A percentile compares a stretch with the other conserved stretches of the same genome.
Conservation (phyloP, 495 filamentous ascomycete genomes). For the Trichoderma asperelloides region DNA sequence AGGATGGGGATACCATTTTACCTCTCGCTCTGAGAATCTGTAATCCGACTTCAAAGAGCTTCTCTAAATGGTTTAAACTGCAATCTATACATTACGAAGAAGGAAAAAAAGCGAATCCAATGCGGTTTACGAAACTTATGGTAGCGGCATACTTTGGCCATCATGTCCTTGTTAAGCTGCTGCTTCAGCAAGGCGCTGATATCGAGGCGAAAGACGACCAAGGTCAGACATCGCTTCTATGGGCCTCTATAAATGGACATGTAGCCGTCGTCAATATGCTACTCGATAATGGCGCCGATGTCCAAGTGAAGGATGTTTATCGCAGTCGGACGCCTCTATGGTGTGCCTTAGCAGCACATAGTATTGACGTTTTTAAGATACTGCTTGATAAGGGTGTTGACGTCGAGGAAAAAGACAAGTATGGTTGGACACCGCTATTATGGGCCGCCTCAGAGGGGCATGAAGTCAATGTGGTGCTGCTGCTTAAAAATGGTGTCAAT, state of each 20-base stretch:
- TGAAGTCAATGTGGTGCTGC: no score
- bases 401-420: no score
- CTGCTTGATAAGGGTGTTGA: no score
- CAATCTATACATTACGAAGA: no score
- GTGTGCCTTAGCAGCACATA: no score
- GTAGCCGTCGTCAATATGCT: neutral
- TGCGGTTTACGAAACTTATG: neutral
- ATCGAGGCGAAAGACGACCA: neutral
- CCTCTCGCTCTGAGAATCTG: neutral
- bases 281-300: neutral
- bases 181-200: neutral
- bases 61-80: neutral
- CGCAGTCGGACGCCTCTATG: no score
- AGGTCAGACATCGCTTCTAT: neutral
- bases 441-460: no score
- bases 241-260: neutral
- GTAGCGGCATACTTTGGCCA: neutral
- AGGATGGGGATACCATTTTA: neutral
- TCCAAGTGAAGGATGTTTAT: neutral
- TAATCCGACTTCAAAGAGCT: conserved; percentile 3
- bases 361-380: no score
- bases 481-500: no score
- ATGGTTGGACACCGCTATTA: no score
- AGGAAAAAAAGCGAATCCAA: neutral
- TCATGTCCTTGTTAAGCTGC: neutral